A percentile compares a stretch with the other conserved stretches of the same genome.
Conservation (phyloP, 805 yeast species). For the Diddensiella transvaalensis region DNA sequence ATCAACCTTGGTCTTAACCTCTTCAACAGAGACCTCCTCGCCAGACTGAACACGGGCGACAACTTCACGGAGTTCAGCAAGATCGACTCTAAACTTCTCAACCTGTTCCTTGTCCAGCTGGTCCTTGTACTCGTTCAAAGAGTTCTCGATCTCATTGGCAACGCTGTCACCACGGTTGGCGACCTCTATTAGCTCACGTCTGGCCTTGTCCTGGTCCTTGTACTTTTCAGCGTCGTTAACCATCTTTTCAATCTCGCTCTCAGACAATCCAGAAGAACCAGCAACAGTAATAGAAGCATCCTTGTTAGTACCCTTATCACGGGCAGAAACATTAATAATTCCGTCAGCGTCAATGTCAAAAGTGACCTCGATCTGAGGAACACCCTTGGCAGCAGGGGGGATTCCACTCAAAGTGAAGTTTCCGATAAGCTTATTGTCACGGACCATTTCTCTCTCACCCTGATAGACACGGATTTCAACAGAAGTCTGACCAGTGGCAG, state of each 20-base stretch:
- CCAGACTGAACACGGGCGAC: slow-evolving; percentile 67
- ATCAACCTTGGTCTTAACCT: slow-evolving; percentile 75
- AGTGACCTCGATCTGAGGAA: slow-evolving; percentile 89
- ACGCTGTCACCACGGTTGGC: slow-evolving; percentile 84
- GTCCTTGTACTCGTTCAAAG: slow-evolving; percentile 72
- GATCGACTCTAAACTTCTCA: slow-evolving; percentile 51
- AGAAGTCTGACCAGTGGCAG: slow-evolving; percentile 94
- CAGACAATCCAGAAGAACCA: slow-evolving; percentile 90
- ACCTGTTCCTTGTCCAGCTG: slow-evolving; percentile 57
- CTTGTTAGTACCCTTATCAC: slow-evolving; percentile 90
- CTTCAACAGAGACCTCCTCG: slow-evolving; percentile 60
- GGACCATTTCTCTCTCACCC: slow-evolving; percentile 97
- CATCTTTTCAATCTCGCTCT: slow-evolving; percentile 85
- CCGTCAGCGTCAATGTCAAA: slow-evolving; percentile 98
- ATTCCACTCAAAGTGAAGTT: slow-evolving; percentile 94
- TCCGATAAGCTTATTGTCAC: slow-evolving; percentile 96
- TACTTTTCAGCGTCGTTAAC: slow-evolving; percentile 86
- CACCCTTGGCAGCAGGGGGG: slow-evolving; percentile 95
- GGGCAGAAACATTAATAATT: slow-evolving; percentile 91
- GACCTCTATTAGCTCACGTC: slow-evolving; percentile 75
- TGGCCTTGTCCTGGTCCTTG: slow-evolving; percentile 83
- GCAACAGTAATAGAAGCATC: slow-evolving; percentile 94
- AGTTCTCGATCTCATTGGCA: slow-evolving; percentile 84
- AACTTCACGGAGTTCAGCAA: slow-evolving; percentile 66
- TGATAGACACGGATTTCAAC: slow-evolving; percentile 98